A percentile compares a stretch with the other conserved stretches of the same genome.
Conservation (phyloP, 2,329 filamentous ascomycete species). For the Amauroascus verrucosus region DNA sequence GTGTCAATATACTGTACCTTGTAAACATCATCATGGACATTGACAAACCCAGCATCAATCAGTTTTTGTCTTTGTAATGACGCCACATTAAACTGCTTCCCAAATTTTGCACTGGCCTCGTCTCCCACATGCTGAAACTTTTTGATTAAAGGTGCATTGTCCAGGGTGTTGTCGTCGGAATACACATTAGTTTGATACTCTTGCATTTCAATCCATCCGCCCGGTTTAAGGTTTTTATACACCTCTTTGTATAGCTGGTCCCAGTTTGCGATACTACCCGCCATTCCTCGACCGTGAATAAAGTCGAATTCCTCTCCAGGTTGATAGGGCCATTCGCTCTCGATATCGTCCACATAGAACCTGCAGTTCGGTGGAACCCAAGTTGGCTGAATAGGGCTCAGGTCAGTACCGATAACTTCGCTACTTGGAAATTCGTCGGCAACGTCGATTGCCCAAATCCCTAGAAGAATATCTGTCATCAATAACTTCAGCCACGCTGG, state of each 20-base stretch:
- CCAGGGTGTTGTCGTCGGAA: constrained; percentile 14
- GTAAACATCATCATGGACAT: constrained; percentile 18
- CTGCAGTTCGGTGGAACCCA: constrained; percentile 50
- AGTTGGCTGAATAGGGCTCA: constrained; percentile 17
- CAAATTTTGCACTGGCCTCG: constrained; percentile 19
- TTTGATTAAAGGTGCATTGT: constrained; percentile 15
- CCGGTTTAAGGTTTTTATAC: constrained; percentile 31
- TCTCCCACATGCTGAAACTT: constrained; percentile 17
- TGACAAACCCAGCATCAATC: constrained; percentile 22
- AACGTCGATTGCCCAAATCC: constrained; percentile 39
- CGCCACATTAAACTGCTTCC: constrained; percentile 23
- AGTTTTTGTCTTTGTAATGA: constrained; percentile 19
- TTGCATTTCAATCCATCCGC: constrained; percentile 41
- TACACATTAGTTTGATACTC: constrained; percentile 21
- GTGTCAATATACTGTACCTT: constrained; percentile 18
- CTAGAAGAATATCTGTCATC: not conserved
- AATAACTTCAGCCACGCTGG: not conserved
- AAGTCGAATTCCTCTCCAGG: constrained; percentile 45
- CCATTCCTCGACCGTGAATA: constrained; percentile 45
- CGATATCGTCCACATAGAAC: constrained; percentile 54
- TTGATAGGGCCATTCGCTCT: constrained; percentile 48
- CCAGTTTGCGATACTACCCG: constrained; percentile 45
- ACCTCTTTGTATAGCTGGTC: constrained; percentile 17
- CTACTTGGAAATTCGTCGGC: constrained; percentile 30
- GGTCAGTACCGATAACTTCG: constrained; percentile 31